These are phyloP conservation scores for Microsporum canis DNA, from an alignment of 2,329 filamentous ascomycete genomes.

Conservation along the genomic window DNA sequence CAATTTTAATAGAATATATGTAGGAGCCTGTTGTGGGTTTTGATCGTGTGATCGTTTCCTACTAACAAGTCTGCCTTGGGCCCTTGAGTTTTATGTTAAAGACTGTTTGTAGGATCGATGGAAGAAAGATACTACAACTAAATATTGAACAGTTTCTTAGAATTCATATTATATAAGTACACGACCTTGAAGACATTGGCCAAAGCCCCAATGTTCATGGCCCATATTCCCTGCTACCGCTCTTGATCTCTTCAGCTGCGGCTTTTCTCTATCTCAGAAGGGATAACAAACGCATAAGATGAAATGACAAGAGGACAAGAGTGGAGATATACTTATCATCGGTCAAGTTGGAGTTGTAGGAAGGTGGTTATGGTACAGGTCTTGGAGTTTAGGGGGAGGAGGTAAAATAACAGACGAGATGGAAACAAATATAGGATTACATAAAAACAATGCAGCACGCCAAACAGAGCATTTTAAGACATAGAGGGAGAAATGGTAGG, in stretches of 20 bases:
- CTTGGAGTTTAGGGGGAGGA: background rate
- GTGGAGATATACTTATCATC: conserved; percentile 7
- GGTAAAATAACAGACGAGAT: conserved; percentile 8
- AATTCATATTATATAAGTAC: conserved; percentile 4
- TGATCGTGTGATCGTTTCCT: background rate
- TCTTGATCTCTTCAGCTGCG: background rate
- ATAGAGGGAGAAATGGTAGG: conserved; percentile 9
- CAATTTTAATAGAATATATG: background rate
- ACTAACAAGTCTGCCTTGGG: background rate
- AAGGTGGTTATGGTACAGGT: background rate
- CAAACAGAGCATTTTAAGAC: conserved; percentile 10
- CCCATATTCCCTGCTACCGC: background rate
- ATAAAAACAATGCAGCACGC: background rate
- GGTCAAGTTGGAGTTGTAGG: background rate
- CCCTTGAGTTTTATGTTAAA: background rate
- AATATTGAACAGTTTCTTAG: background rate
- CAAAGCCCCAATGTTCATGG: background rate
- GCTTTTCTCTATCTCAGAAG: background rate
- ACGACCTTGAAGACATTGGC: background rate
- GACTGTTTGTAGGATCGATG: background rate
- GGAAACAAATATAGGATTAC: conserved; percentile 2
- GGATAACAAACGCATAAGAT: background rate
- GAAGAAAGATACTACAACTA: background rate
- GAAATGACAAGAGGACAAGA: conserved; percentile 4
- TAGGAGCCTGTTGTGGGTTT: background rate